Percentiles rank a stretch among this genome's conserved stretches.
phyloP scores from a whole-genome alignment of 768 basidiomycete species.

The Mycena amicta region DNA sequence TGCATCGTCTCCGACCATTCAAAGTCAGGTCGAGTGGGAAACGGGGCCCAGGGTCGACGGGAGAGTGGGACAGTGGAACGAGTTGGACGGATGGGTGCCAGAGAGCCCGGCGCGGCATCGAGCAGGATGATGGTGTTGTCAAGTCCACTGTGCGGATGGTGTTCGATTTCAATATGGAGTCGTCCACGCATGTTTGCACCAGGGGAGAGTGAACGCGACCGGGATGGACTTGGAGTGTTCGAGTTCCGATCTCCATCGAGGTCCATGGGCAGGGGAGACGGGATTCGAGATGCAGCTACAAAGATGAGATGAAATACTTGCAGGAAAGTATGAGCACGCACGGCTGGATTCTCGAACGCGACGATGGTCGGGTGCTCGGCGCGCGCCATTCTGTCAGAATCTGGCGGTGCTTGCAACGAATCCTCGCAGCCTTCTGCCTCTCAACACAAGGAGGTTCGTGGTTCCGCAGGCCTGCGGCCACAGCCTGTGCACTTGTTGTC shows the following conservation, averaged over 20 bases:
- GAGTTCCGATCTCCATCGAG: too few species aligned
- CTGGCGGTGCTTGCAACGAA: too few species aligned
- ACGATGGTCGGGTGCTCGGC: not conserved
- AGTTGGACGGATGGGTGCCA: not conserved
- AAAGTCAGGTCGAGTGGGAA: conserved; percentile 7
- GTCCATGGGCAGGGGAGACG: not conserved
- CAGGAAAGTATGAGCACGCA: not conserved
- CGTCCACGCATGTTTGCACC: not conserved
- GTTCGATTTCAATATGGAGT: conserved; percentile 11
- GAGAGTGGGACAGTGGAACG: not conserved
- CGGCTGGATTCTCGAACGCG: not conserved
- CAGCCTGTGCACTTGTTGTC: not conserved
- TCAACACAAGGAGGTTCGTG: not conserved
- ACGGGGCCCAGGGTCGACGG: conserved; percentile 16
- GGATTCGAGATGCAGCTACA: not conserved
- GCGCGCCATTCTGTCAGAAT: not conserved
- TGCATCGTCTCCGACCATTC: too few species aligned
- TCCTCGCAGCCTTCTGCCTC: not conserved
- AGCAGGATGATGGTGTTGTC: not conserved
- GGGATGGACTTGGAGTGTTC: too few species aligned
- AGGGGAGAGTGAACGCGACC: too few species aligned
- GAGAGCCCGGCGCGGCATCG: not conserved
- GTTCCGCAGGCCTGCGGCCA: not conserved
- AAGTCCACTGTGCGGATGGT: conserved; percentile 14
- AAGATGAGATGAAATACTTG: too few species aligned